Evolutionary conservation across 2,329 filamentous ascomycete genomes (phyloP), one percentile per base, ranked within the genome.

Genomic region (Claviceps spartinae): DNA sequence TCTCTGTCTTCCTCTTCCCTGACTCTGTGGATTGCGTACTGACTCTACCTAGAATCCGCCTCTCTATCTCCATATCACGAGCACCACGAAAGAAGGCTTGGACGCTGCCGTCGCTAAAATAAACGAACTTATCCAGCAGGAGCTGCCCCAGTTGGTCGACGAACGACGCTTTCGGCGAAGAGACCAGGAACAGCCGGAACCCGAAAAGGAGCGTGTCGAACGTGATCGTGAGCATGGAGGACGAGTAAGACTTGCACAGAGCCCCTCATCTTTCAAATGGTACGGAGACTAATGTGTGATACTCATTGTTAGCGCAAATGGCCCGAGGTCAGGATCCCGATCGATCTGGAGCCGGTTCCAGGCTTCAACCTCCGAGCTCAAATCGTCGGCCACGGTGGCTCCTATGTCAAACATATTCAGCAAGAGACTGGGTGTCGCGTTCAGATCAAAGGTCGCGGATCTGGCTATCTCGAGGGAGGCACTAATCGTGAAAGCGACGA

Each of bases 371-470:
- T 98, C 47, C 86, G 93, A 57, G 93, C 93, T 50, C 90, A 97
- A 65, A 91, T 98, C 47, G 93, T 98, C 51, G 93, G 93, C 48
- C 86, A 91, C 60, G 89, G 89, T 36, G 93, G 93, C 54, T 86
- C 88, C 44, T 96, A 97, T 64, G 93, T 98, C 55, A 98, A 98
- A 70, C 91, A 96, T 64, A 97, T 98, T 58, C 93, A 97, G 69
- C 83, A 90, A 64, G 89, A 95, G 69, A 97, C 93, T 14, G 80
- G 87, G 56, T 97, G 93, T 67, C 87, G 91, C 60, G 93, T 98
- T 26, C 93, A 98, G 67, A 98, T 98, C 72, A 98, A 98, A 67
- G 93, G 93, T 18, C 88, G 87, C 57, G 90, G 90, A 41, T 97
- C 90, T 50, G 93, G 93, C 14, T 98, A 95, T 65, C 83, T 95